Conservation (phyloP, 2,329 filamentous ascomycete species). For the Apiospora hydei region DNA sequence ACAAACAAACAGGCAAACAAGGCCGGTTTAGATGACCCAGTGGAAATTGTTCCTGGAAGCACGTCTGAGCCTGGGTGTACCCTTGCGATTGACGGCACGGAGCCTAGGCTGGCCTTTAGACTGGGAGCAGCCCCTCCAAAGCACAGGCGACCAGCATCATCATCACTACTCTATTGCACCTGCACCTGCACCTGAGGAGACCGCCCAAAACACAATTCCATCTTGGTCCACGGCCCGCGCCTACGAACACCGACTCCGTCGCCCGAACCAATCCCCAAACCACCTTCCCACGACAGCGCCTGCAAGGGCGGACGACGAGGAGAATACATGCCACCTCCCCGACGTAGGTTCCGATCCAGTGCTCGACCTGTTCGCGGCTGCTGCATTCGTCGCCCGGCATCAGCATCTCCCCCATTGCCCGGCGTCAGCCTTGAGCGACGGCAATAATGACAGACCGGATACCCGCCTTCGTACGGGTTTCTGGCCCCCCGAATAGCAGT, state of each 20-base stretch:
- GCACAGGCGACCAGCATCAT: constrained; percentile 17
- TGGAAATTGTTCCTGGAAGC: constrained; percentile 10
- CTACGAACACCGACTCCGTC: constrained; percentile 7
- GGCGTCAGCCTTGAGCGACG: constrained; percentile 26
- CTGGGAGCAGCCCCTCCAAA: constrained; percentile 21
- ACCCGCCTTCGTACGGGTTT: constrained; percentile 91
- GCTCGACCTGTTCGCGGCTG: constrained; percentile 22
- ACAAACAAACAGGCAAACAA: constrained; percentile 15
- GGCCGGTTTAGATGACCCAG: constrained; percentile 15
- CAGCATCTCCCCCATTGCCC: constrained; percentile 26
- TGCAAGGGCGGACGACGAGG: constrained; percentile 10
- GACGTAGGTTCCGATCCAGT: constrained; percentile 16
- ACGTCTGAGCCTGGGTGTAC: constrained; percentile 16
- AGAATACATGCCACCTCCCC: constrained; percentile 24
- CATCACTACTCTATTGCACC: constrained; percentile 11
- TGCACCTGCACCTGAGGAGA: constrained; percentile 6
- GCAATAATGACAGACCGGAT: constrained; percentile 53
- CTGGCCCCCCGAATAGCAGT: constrained; percentile 94
- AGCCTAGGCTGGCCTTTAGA: constrained; percentile 19
- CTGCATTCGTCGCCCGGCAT: constrained; percentile 20
- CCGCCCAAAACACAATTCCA: constrained; percentile 11
- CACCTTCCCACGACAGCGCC: constrained; percentile 4
- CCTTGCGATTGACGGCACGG: constrained; percentile 21
- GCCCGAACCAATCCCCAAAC: constrained; percentile 5
- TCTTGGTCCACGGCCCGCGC: constrained; percentile 11